Base-by-base conservation (phyloP, 2,329 filamentous ascomycete genomes). In the Alternaria sp. region DNA sequence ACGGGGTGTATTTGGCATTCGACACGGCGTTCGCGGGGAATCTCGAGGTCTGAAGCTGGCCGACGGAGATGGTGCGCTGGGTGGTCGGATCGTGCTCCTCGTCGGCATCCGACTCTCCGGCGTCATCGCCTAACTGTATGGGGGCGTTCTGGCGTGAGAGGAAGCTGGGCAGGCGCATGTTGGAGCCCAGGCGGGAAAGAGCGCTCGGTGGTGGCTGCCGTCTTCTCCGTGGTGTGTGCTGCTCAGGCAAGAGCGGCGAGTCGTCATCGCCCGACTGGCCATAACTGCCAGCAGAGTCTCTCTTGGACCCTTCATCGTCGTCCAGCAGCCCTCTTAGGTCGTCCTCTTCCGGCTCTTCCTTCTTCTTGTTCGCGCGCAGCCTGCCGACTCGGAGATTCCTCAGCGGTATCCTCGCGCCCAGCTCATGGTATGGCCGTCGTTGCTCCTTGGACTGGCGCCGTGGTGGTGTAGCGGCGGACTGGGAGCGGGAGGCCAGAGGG, bases 1-100 rank as follows among this genome's bases (percentile, higher is more conserved):
- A 91, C 1, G 94, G 89, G 28, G 95, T 98, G 80, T 99, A 99
- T 85, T 98, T 99, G 59, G 96, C 95, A 78, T 99, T 98, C 37
- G 95, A 98, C 53, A 99, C 88, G 60, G 93, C 87, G 80, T 99
- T 99, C 9, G 92, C 89, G 10, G 96, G 95, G 78, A 95, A 98
- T 70, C 91, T 89, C 54, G 89, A 85, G 26, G 88, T 80, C 76
- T 97, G 94, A 28, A 83, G 77, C 51, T 90, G 89, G 61, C 93
- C 95, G 56, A 97, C 92, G 3, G 89, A 84, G 28, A 97, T 87
- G 55, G 88, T 87, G 59, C 95, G 88, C 26, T 93, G 92, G 1
- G 92, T 86, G 7, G 89, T 89, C 5, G 91, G 87, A 72, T 84
- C 82, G 60, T 87, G 83, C 21, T 83, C 79, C 23, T 84, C 79